A percentile compares a stretch with the other conserved stretches of the same genome.
phyloP scores from a whole-genome alignment of 345 rosid species.

The Streptanthus diversifolius region DNA sequence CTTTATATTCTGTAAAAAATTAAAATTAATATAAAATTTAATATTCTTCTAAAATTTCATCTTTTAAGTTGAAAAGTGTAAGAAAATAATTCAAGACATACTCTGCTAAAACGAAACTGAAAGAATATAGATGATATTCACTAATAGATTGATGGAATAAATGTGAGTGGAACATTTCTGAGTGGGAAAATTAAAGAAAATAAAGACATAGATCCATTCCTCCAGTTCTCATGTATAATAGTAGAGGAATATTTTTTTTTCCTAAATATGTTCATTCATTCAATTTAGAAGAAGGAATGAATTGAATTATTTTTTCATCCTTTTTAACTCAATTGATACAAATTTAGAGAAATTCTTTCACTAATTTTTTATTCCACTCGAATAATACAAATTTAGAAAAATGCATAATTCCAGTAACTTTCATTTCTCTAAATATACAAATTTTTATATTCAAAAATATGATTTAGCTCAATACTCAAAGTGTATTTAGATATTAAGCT shows the following conservation, averaged over 20 bases:
- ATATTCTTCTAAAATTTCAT: not conserved
- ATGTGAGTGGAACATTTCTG: not conserved
- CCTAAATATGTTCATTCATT: not conserved
- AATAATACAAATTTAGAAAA: not conserved
- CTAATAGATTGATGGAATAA: not conserved
- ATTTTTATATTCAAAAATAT: no score
- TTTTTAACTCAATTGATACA: not conserved
- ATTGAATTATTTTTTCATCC: not conserved
- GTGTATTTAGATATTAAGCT: no score
- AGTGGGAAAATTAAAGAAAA: not conserved
- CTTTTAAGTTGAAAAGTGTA: not conserved
- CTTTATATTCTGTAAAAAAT: no score
- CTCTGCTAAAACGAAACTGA: not conserved
- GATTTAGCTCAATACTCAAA: no score
- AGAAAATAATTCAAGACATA: not conserved
- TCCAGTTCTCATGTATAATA: not conserved
- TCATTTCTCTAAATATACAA: not conserved
- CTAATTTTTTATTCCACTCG: not conserved
- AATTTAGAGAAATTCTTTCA: not conserved
- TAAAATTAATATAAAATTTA: no score
- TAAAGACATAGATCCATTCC: not conserved
- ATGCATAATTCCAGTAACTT: not conserved
- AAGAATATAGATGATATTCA: not conserved
- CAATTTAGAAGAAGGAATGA: not conserved
- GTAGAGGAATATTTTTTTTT: not conserved